Evolutionary conservation across 352 stramenopile genomes (phyloP).

Genomic region (Bremia lactucae): DNA sequence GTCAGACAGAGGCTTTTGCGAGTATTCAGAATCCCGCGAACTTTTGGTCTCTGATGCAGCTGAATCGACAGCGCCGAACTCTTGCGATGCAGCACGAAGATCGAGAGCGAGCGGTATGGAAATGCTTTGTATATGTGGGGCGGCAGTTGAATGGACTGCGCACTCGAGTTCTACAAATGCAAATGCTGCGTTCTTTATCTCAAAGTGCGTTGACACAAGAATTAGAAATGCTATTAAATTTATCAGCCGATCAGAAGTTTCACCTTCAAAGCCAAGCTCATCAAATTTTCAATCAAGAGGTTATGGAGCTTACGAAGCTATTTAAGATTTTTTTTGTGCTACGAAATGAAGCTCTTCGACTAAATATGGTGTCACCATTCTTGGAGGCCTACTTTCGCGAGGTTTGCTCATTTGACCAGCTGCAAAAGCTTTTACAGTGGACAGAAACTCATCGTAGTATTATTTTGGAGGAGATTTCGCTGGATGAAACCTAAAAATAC

Average conservation of each 20-base stretch:
- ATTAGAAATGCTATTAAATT: slow-evolving; percentile 33
- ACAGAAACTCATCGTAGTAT: slow-evolving; percentile 53
- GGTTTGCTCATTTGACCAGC: slow-evolving; percentile 55
- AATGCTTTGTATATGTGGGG: slow-evolving; percentile 53
- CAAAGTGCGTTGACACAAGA: slow-evolving; percentile 30
- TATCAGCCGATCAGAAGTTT: slow-evolving; percentile 45
- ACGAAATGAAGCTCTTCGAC: slow-evolving; percentile 46
- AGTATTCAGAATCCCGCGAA: slow-evolving; percentile 58
- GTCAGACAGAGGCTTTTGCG: slow-evolving; percentile 45
- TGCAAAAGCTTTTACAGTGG: slow-evolving; percentile 66
- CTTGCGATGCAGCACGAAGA: slow-evolving; percentile 37
- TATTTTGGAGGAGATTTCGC: slow-evolving; percentile 34
- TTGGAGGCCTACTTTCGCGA: slow-evolving; percentile 64
- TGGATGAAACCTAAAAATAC: slow-evolving; percentile 24
- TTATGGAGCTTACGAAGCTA: slow-evolving; percentile 50
- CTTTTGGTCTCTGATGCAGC: slow-evolving; percentile 57
- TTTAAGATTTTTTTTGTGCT: slow-evolving; percentile 76
- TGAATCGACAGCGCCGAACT: slow-evolving; percentile 58
- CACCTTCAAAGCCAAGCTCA: slow-evolving; percentile 54
- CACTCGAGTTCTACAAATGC: slow-evolving; percentile 44
- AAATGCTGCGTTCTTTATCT: slow-evolving; percentile 45
- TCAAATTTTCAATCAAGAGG: slow-evolving; percentile 51
- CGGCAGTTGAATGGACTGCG: slow-evolving; percentile 45
- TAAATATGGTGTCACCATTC: slow-evolving; percentile 57
- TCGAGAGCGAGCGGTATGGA: slow-evolving; percentile 40